Base-by-base conservation (phyloP, 2,329 filamentous ascomycete species). In the Plenodomus tracheiphilus region DNA sequence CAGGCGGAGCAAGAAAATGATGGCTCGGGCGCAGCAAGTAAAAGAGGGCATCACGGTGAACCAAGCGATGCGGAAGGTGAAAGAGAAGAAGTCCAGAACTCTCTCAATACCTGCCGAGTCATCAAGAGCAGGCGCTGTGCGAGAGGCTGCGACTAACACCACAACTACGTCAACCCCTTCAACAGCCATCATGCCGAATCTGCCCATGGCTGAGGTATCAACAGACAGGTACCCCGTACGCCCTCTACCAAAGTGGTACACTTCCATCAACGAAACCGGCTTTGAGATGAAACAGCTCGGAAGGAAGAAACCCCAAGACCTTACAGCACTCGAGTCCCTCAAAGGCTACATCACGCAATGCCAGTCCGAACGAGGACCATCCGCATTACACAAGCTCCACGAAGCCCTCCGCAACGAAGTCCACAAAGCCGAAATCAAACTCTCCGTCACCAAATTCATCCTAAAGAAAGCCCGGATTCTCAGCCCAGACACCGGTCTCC, bases 341-440 rank as follows among this genome's bases (percentile, higher is more conserved):
- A 70, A 69, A 47, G 49, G 50, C 1, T 62, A 57, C 42, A 55
- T 69, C 1, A 32, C 21, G 0, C 50, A 56, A 10, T 65, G 66
- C 39, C 58, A 65, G 8, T 38, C 46, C 5, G 34, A 46, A 2
- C 41, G 7, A 3, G 41, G 42, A 9, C 36, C 25, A 11, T n/a
- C 17, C 1, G 10, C 50, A 15, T 55, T 59, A 4, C 20, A 41
- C 3, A 43, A 47, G 10, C 42, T 59, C 1, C 65, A 73, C 41
- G 59, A 70, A 5, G 52, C 68, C 6, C 66, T 78, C 4, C 63
- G 74, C 1, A 47, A 69, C 2, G 49, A 62, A 2, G 54, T 79
- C 0, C 75, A 78, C 52, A 67, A 70, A 19, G 64, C 75, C 0
- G 65, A 73, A 11, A 74, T 77, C 34, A 37, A 21, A 2, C 46